Base-by-base conservation (phyloP, 2,329 filamentous ascomycete species). In the Stagonosporopsis chrysanthemi region DNA sequence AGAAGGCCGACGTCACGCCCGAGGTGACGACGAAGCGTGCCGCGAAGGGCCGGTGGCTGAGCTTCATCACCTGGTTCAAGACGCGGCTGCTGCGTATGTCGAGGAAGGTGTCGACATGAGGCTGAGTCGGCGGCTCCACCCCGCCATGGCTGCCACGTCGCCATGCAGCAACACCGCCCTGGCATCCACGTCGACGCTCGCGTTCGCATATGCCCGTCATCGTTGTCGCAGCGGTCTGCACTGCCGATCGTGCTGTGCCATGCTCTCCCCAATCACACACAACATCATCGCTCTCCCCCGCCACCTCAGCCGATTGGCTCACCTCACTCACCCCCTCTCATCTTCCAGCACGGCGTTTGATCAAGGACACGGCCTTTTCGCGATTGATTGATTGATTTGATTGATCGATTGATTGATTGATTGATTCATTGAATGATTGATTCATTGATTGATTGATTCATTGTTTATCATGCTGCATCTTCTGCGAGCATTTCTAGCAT, bases 21-120 rank as follows among this genome's bases (percentile, higher is more conserved):
- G 65, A 72, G 35, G 69, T 75, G 17, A 72, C 72, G 40, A 74
- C 70, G 61, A 73, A 66, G 45, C 65, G 70, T 40, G 68, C 69
- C 14, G 74, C 76, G 5, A 79, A 78, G 61, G 75, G 77, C 28
- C 70, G 77, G 22, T 86, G 83, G 83, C 76, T 84, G 56, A 75
- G 81, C 23, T 85, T 86, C 66, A 74, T 84, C 52, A 83, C 83
- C 1, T 86, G 84, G 84, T 75, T 84, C 58, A 79, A 81, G 66
- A 86, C 83, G 29, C 77, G 83, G 56, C 69, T 86, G 54, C 79
- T 85, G 62, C 82, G 83, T 62, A 77, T 84, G 47, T 69, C 69
- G 23, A 66, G 66, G 52, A 58, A 53, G 46, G 51, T 59, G 42
- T 49, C 52, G 15, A 47, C 29, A 2, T 53, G 43, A 41, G 50